Percentiles rank a stretch among this genome's conserved stretches.
These are phyloP conservation scores for Balakata baccata DNA, from an alignment of 345 rosid genomes.

Conservation along the genomic window DNA sequence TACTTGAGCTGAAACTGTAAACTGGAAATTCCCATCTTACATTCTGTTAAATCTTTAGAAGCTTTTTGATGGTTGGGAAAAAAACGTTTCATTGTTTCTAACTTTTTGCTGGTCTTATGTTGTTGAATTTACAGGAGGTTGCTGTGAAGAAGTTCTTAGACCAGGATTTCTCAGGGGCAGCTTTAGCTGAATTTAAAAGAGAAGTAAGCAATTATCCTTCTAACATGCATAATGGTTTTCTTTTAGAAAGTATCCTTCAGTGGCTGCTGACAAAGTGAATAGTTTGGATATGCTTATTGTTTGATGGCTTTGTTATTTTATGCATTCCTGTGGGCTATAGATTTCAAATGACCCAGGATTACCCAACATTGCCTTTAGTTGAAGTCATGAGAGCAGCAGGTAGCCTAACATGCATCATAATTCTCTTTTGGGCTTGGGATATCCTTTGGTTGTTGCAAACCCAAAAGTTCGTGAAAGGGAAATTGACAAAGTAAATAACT, in stretches of 20 bases:
- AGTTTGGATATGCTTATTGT: neutral
- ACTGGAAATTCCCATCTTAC: neutral
- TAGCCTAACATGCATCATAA: too few relatives aligned
- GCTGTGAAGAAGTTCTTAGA: conserved; percentile 99
- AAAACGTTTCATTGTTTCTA: conserved; percentile 6
- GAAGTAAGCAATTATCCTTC: conserved; percentile 65
- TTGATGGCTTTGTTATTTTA: neutral
- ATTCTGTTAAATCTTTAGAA: neutral
- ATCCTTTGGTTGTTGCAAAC: neutral
- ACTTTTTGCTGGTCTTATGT: conserved; percentile 27
- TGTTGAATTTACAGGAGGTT: conserved; percentile 69
- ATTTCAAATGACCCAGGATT: too few relatives aligned
- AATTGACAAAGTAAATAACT: conserved; percentile 1
- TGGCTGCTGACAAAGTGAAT: too few relatives aligned
- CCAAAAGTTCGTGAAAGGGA: neutral
- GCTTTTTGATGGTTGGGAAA: neutral
- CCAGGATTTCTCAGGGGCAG: conserved; percentile 98
- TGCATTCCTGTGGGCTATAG: neutral
- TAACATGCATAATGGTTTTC: conserved; percentile 9
- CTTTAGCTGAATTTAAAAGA: conserved; percentile 91
- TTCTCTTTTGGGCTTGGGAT: too few relatives aligned
- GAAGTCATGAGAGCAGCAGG: neutral
- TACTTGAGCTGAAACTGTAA: conserved; percentile 12
- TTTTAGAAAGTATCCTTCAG: neutral
- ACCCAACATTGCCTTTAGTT: neutral